These are phyloP conservation scores for Entomortierella beljakovae DNA, from an alignment of 192 early-diverging fungal genomes.

Conservation along the genomic window DNA sequence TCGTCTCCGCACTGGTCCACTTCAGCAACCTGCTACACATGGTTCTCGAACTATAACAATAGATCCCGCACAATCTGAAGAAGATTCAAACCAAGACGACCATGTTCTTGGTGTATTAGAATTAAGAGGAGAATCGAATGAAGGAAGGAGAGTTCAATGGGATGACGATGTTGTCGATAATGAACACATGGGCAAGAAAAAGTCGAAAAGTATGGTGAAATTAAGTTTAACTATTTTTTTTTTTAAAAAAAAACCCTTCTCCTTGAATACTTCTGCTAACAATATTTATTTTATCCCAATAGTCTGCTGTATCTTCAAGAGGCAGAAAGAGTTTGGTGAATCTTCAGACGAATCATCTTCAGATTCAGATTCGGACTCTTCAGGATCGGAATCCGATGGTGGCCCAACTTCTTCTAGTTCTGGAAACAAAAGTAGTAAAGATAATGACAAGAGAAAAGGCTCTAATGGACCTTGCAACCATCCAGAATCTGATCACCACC, in stretches of 20 bases:
- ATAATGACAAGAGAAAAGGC: conserved; percentile 9
- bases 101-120: conserved; percentile 57
- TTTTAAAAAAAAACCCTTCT: neutral
- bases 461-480: conserved; percentile 13
- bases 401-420: conserved; percentile 15
- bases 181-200: conserved; percentile 76
- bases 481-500: conserved; percentile 22
- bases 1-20: conserved; percentile 13
- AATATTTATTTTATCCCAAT: neutral
- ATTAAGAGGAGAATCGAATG: conserved; percentile 60
- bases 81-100: conserved; percentile 19
- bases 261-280: neutral
- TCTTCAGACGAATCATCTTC: conserved; percentile 61
- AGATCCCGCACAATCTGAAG: conserved; percentile 35
- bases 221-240: neutral
- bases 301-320: conserved; percentile 84
- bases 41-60: conserved; percentile 54
- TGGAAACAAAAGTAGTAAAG: conserved; percentile 5
- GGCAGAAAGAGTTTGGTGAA: conserved; percentile 63
- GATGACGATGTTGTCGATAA: conserved; percentile 75
- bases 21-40: conserved; percentile 27
- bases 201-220: conserved; percentile 67
- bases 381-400: conserved; percentile 51
- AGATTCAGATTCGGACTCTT: conserved; percentile 51
- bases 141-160: conserved; percentile 67